Evolutionary conservation across 495 filamentous ascomycete genomes (phyloP), one percentile per base, ranked within the genome.

Genomic region (Xylaria cubensis): DNA sequence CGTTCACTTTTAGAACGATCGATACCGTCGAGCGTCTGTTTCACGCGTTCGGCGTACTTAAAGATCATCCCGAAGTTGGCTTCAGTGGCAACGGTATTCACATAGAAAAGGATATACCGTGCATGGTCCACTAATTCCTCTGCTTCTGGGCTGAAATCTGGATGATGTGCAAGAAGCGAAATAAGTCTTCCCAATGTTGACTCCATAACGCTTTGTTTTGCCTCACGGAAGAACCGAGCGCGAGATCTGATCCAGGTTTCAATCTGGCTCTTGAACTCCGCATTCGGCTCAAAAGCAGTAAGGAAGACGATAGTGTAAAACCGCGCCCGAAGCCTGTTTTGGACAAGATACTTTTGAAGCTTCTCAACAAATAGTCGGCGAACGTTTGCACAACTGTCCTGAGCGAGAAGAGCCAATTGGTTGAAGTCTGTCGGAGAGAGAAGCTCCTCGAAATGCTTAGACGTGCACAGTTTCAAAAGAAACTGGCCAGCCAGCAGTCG

Each of bases 281-380:
- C 72, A 48, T 86, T 85, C 4, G 96, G 96, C 82, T 99, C 96
- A 74, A 94, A 97, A 1, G 96, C 95, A 70, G 94, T 90, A 41
- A 98, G 82, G 82, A 97, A 98, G 6, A 95, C 86, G 55, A 97
- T 89, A 8, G 91, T 91, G 78, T 97, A 97, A 87, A 94, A 99
- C 8, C 97, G 88, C 15, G 86, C 76, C 2, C 90, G 86, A 9
- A 99, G 87, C 72, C 89, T 90, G 44, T 84, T 82, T 26, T 89
- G 86, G 4, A 88, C 90, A 3, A 95, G 87, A 75, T 94, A 93
- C 82, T 97, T 98, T 78, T 96, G 95, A 36, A 99, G 84, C 70
- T 94, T 92, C 74, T 88, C 88, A 59, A 97, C 83, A 72, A 98
- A 98, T 0, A 87, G 90, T 61, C 84, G 86, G 39, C 96, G 90